These are phyloP conservation scores for Rhododendron simsii DNA, from an alignment of 148 eudicot species.

Conservation along the genomic window DNA sequence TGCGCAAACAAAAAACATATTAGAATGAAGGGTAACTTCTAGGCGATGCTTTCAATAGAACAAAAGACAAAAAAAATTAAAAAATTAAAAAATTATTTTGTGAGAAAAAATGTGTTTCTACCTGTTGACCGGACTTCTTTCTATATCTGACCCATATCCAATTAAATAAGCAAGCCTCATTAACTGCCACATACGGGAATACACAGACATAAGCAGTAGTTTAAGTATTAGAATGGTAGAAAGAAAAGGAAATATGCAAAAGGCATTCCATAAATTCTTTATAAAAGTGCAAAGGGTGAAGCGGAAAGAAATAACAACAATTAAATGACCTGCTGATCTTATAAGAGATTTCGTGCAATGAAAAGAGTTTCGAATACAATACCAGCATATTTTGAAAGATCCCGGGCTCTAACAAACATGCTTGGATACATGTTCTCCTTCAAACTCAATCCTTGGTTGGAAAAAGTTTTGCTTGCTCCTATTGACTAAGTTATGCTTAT, in stretches of 20 bases:
- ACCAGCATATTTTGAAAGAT: background rate
- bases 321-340: background rate
- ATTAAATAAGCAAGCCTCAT: slow-evolving; percentile 93
- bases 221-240: background rate
- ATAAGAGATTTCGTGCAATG: background rate
- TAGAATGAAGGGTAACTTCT: slow-evolving; percentile 1
- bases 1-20: slow-evolving; percentile 24
- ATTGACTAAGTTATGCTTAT: background rate
- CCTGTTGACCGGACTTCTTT: slow-evolving; percentile 97
- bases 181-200: slow-evolving; percentile 51
- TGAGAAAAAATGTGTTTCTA: slow-evolving; percentile 15
- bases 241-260: background rate
- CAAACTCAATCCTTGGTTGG: background rate
- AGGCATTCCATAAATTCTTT: background rate
- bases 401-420: background rate
- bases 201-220: slow-evolving; percentile 15
- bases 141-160: slow-evolving; percentile 83
- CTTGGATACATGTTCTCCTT: background rate
- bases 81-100: background rate
- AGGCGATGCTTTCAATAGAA: background rate
- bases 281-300: background rate
- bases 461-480: background rate
- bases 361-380: background rate
- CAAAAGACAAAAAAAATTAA: background rate
- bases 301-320: background rate